Conservation (phyloP, 1,284 basidiomycete species). For the Leucoagaricus sp. region DNA sequence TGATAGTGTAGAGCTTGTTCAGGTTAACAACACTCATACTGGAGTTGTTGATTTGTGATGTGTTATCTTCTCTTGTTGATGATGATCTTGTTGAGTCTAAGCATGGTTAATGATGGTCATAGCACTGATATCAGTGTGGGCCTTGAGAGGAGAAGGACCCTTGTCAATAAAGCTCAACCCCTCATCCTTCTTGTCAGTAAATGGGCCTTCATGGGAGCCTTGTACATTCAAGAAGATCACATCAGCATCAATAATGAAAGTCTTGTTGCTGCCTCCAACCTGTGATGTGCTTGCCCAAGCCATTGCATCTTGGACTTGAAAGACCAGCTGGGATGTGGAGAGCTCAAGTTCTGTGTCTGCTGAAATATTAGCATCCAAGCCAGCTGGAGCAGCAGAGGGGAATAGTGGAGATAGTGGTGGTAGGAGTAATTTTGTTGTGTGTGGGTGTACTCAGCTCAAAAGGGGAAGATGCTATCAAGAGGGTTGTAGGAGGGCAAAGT, state of each 20-base stretch:
- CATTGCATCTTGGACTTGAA: constrained; percentile 60
- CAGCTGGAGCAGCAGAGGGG: constrained; percentile 9
- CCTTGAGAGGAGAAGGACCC: no score
- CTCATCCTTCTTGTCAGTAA: not conserved
- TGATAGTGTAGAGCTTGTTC: constrained; percentile 7
- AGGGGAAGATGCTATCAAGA: constrained; percentile 1
- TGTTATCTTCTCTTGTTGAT: not conserved
- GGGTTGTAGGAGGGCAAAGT: not conserved
- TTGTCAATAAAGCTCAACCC: no score
- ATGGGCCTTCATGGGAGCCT: no score
- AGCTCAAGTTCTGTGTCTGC: constrained; percentile 43
- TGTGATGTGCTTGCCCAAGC: constrained; percentile 49
- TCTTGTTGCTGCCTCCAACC: constrained; percentile 43
- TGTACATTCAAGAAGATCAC: constrained; percentile 6
- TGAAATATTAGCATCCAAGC: constrained; percentile 36
- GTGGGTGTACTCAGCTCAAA: no score
- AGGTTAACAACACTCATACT: constrained; percentile 3
- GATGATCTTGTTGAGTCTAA: not conserved
- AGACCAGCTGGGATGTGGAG: constrained; percentile 53
- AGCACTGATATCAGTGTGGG: not conserved
- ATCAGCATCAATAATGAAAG: no score
- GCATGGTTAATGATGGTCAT: not conserved
- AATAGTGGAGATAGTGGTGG: not conserved
- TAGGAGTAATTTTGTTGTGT: no score
- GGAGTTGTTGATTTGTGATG: constrained; percentile 7